Evolutionary conservation across 2,329 filamentous ascomycete species (phyloP).

Genomic region (Pyrenochaeta sp.): DNA sequence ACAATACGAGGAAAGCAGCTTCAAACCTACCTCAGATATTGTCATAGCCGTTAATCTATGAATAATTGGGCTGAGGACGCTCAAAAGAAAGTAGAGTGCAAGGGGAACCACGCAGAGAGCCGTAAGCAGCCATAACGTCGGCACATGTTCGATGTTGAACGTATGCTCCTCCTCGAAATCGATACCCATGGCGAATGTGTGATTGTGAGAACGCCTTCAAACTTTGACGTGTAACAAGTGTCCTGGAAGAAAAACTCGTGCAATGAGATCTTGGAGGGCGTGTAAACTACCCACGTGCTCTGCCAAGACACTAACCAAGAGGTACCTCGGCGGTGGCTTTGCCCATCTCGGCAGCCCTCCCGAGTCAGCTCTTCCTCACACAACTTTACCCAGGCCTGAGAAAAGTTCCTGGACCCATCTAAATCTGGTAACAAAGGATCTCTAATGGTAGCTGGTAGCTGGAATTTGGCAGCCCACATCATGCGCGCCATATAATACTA

Average conservation of each 20-base stretch:
- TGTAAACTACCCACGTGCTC: neutral
- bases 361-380: neutral
- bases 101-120: slow-evolving; percentile 31
- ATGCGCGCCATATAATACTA: neutral
- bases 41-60: slow-evolving; percentile 37
- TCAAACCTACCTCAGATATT: slow-evolving; percentile 42
- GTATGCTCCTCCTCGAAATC: slow-evolving; percentile 14
- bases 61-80: slow-evolving; percentile 32
- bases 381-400: neutral
- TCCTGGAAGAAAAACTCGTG: neutral
- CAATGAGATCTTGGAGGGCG: neutral
- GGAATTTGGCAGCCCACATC: neutral
- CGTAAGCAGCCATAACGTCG: slow-evolving; percentile 30
- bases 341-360: neutral
- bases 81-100: slow-evolving; percentile 27
- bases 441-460: neutral
- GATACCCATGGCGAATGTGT: slow-evolving; percentile 4
- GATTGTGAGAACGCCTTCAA: neutral
- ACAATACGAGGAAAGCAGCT: no score
- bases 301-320: neutral
- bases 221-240: neutral
- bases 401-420: neutral
- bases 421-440: neutral
- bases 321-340: neutral
- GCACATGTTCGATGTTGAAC: slow-evolving; percentile 30